These are phyloP conservation scores for Gracilaria domingensis DNA, from an alignment of 23 red algal genomes.

Conservation along the genomic window DNA sequence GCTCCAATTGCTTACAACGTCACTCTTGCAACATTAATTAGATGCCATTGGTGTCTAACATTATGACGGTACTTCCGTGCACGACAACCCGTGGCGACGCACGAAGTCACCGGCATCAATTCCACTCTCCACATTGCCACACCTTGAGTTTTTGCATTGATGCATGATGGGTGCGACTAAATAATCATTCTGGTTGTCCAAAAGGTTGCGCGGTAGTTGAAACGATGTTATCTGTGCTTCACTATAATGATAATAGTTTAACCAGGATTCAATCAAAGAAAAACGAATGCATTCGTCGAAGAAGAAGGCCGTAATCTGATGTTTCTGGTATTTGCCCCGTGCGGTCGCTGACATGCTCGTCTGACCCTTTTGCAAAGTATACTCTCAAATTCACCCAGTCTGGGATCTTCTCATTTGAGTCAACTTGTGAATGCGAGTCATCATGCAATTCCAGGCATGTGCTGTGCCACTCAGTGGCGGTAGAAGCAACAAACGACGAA, in stretches of 20 bases:
- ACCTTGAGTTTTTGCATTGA: no score
- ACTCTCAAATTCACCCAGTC: conserved; percentile 46
- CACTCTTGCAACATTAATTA: no score
- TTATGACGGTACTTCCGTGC: no score
- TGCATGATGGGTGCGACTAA: no score
- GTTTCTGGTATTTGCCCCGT: not conserved
- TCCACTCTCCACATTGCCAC: not conserved
- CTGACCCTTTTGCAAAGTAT: not conserved
- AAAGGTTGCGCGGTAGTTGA: no score
- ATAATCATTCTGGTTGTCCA: no score
- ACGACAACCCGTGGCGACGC: no score
- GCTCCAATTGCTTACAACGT: not conserved
- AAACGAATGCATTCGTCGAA: not conserved
- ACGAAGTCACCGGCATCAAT: not conserved
- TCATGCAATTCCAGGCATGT: conserved; percentile 30
- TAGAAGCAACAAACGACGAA: not conserved
- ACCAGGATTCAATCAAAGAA: not conserved
- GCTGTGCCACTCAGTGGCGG: conserved; percentile 10
- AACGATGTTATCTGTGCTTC: no score
- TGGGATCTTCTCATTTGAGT: conserved; percentile 19
- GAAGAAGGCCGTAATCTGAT: not conserved
- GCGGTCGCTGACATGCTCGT: not conserved
- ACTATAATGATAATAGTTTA: no score
- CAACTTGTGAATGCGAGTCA: not conserved
- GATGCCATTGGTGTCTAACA: no score